Conservation (phyloP, 1,284 basidiomycete genomes). For the Ustilago bromivora region DNA sequence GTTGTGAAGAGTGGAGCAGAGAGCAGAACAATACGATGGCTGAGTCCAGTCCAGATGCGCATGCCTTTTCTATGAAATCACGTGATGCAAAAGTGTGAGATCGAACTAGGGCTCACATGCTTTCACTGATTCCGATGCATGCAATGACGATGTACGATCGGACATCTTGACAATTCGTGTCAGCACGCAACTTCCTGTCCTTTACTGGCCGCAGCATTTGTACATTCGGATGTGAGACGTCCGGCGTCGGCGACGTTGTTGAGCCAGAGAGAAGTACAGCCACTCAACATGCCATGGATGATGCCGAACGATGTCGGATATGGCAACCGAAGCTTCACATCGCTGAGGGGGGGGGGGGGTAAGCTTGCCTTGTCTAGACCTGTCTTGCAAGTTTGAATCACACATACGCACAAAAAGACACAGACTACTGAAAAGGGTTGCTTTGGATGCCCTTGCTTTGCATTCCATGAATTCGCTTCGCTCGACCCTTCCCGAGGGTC, state of each 20-base stretch:
- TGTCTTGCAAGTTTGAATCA: background rate
- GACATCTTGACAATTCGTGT: background rate
- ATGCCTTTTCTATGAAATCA: background rate
- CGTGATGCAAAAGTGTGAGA: background rate
- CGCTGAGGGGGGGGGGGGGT: background rate
- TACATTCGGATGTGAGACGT: conserved; percentile 6
- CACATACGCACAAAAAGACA: conserved; percentile 5
- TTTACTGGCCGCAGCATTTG: background rate
- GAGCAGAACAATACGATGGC: no score
- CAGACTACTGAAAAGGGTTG: conserved; percentile 2
- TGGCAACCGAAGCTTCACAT: background rate
- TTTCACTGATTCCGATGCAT: background rate
- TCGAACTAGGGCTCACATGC: background rate
- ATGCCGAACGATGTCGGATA: background rate
- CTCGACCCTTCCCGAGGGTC: conserved; percentile 40
- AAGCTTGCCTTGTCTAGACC: background rate
- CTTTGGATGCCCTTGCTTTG: conserved; percentile 22
- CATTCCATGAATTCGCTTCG: conserved; percentile 26
- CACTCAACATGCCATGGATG: background rate
- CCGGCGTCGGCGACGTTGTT: background rate
- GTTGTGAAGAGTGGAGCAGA: no score
- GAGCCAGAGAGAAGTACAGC: background rate
- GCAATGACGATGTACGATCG: background rate
- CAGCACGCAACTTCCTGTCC: background rate
- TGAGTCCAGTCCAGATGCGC: no score